Evolutionary conservation across 768 basidiomycete genomes (phyloP).

Genomic region (Pilatotrama ljubarskyi): DNA sequence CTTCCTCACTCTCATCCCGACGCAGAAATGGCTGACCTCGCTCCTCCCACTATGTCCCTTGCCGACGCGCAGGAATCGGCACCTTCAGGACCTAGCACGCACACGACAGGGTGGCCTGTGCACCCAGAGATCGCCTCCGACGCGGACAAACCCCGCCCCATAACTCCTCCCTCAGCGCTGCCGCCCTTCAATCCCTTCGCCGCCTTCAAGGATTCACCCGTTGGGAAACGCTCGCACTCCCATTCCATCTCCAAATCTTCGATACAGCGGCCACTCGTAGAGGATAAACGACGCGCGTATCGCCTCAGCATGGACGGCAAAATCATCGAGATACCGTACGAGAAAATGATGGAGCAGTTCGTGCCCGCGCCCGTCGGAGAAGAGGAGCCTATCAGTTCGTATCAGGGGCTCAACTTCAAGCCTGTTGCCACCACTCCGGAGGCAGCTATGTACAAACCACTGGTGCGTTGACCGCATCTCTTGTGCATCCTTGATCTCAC

Average conservation of each 20-base stretch:
- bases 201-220: too few relatives aligned
- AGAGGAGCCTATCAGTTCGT: neutral
- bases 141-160: too few relatives aligned
- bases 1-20: too few relatives aligned
- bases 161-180: too few relatives aligned
- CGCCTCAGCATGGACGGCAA: neutral
- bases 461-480: neutral
- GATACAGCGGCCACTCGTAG: neutral
- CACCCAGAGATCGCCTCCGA: too few relatives aligned
- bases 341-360: neutral
- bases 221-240: too few relatives aligned
- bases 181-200: too few relatives aligned
- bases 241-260: neutral
- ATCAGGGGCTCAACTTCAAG: neutral
- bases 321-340: neutral
- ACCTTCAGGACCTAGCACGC: too few relatives aligned
- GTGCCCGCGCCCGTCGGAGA: neutral
- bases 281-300: neutral
- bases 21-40: too few relatives aligned
- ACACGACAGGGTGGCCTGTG: too few relatives aligned
- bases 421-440: neutral
- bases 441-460: neutral
- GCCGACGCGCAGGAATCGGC: too few relatives aligned
- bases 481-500: neutral
- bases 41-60: too few relatives aligned